Evolutionary conservation across 345 rosid species (phyloP).

Genomic region (Erodium maritimum): DNA sequence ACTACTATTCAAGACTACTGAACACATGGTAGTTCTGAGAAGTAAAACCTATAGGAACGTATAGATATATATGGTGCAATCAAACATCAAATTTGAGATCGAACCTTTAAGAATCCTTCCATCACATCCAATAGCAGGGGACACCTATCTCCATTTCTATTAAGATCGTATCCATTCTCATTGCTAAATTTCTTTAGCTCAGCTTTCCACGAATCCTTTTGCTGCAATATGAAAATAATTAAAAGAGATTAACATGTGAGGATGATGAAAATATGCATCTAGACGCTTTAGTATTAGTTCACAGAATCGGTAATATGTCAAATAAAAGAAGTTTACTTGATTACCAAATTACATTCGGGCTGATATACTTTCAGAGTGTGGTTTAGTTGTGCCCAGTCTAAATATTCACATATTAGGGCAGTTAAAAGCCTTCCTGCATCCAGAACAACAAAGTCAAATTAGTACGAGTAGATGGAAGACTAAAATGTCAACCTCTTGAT

Average conservation of each 20-base stretch:
- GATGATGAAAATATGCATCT: conserved; percentile 1
- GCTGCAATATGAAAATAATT: conserved; percentile 31
- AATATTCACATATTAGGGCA: conserved; percentile 79
- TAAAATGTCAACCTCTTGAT: neutral
- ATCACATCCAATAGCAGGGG: conserved; percentile 85
- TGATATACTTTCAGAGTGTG: conserved; percentile 78
- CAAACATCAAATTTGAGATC: conserved; percentile 40
- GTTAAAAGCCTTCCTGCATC: conserved; percentile 76
- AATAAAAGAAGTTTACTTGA: conserved; percentile 22
- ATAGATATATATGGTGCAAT: neutral
- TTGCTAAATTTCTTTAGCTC: conserved; percentile 72
- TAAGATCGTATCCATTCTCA: conserved; percentile 73
- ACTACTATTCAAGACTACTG: too few relatives aligned
- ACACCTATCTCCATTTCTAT: conserved; percentile 71
- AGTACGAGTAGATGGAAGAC: neutral
- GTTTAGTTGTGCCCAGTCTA: conserved; percentile 94
- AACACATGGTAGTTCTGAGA: neutral
- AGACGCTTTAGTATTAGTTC: conserved; percentile 2
- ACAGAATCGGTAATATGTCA: conserved; percentile 1
- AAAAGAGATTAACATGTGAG: conserved; percentile 2
- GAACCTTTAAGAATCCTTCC: conserved; percentile 65
- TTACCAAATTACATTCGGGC: conserved; percentile 98
- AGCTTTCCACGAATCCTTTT: conserved; percentile 82
- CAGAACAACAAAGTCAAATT: neutral
- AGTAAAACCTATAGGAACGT: neutral